phyloP scores from a whole-genome alignment of 192 early-diverging fungal species.

The Podochytrium sp. region DNA sequence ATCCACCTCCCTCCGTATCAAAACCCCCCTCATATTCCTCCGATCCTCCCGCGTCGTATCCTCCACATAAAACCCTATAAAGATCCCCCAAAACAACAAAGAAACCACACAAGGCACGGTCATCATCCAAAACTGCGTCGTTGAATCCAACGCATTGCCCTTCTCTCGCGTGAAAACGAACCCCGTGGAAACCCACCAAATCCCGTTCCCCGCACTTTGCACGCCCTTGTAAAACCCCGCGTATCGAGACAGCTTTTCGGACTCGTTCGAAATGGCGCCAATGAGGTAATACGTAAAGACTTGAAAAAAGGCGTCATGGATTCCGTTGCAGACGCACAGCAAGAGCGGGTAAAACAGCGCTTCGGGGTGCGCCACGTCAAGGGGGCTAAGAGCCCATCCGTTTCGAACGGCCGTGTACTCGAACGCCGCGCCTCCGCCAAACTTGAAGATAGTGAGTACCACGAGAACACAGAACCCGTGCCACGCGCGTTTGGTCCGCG shows the following conservation, averaged over 20 bases:
- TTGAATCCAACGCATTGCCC: not conserved
- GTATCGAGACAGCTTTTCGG: conserved; percentile 38
- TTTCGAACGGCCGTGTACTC: not conserved
- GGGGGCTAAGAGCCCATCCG: no score
- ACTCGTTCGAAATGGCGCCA: conserved; percentile 81
- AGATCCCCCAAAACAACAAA: not conserved
- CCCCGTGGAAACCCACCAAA: not conserved
- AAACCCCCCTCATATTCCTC: no score
- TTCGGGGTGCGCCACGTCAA: not conserved
- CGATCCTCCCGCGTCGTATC: no score
- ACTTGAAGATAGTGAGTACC: not conserved
- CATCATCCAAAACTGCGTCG: conserved; percentile 2
- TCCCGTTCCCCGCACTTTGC: conserved; percentile 43
- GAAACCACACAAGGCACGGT: not conserved
- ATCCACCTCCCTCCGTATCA: no score
- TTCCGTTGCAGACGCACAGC: conserved; percentile 74
- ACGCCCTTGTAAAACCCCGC: conserved; percentile 90
- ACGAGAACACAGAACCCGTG: not conserved
- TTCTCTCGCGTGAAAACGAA: not conserved
- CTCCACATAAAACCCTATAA: not conserved
- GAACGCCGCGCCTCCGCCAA: not conserved
- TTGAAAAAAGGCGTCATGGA: conserved; percentile 83
- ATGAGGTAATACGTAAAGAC: conserved; percentile 81
- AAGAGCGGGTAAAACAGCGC: conserved; percentile 56
- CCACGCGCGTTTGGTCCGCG: not conserved